Conservation (phyloP, 140 eudicot species). For the Erigeron philadelphicus region DNA sequence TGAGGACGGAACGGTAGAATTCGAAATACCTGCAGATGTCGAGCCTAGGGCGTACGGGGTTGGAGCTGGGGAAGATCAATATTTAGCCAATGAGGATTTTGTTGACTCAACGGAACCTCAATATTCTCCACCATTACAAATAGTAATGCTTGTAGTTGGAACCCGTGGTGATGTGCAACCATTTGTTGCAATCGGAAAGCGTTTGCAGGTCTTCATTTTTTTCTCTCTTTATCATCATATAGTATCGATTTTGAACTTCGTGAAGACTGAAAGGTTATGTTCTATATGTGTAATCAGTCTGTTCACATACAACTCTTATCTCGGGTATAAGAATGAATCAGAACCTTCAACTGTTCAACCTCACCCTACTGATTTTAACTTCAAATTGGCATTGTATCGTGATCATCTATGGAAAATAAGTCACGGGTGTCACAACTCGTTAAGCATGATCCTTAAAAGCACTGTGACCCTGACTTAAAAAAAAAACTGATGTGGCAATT, state of each 20-base stretch:
- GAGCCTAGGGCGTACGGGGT: constrained; percentile 45
- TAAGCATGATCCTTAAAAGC: not conserved
- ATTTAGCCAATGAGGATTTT: constrained; percentile 50
- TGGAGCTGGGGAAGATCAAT: constrained; percentile 33
- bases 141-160: constrained; percentile 92
- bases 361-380: not conserved
- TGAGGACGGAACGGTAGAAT: constrained; percentile 91
- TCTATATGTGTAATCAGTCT: not conserved
- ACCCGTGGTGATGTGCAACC: constrained; percentile 99
- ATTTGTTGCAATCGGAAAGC: constrained; percentile 93
- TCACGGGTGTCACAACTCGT: not conserved
- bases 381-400: not conserved
- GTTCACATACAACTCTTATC: not conserved
- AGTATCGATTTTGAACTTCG: not conserved
- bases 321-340: not conserved
- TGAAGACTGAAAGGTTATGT: not conserved
- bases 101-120: constrained; percentile 65
- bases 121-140: constrained; percentile 73
- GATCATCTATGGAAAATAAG: not conserved
- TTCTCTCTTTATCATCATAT: constrained; percentile 8
- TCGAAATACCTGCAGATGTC: constrained; percentile 77
- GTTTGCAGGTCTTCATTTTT: constrained; percentile 56
- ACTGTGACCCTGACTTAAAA: no score
- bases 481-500: no score
- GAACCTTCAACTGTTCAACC: not conserved